phyloP scores from a whole-genome alignment of 805 yeast species.

The Kodamaea hsintzibuensis region DNA sequence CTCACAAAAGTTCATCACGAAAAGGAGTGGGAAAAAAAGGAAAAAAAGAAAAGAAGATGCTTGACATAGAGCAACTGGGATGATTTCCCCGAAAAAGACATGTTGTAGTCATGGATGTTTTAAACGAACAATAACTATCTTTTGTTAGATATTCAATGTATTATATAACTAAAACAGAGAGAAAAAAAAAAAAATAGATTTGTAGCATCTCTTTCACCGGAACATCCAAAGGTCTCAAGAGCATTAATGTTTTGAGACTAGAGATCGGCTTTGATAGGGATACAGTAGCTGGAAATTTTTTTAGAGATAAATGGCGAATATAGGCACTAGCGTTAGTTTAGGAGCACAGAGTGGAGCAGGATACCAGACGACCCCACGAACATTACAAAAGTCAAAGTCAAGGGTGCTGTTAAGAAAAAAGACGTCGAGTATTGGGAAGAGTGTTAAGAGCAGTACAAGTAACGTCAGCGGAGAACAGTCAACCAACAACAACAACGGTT shows the following conservation, averaged over 20 bases:
- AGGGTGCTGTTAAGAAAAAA: slow-evolving; percentile 8
- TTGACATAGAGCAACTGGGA: not conserved
- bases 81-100: not conserved
- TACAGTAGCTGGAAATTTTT: not conserved
- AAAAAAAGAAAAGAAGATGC: not conserved
- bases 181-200: slow-evolving; percentile 2
- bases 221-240: not conserved
- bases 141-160: not conserved
- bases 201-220: not conserved
- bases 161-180: not conserved
- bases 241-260: not conserved
- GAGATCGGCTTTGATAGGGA: not conserved
- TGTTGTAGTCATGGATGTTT: not conserved
- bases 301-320: not conserved
- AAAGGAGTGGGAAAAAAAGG: not conserved
- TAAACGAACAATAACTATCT: not conserved
- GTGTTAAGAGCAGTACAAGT: not conserved
- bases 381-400: slow-evolving; percentile 3
- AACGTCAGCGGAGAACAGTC: not conserved
- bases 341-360: not conserved
- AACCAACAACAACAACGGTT: not conserved
- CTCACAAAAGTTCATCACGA: not conserved
- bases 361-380: not conserved
- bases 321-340: not conserved
- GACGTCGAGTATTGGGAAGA: slow-evolving; percentile 1